phyloP scores from a whole-genome alignment of 1,139 yeast species.

The Geotrichum histeridarum region DNA sequence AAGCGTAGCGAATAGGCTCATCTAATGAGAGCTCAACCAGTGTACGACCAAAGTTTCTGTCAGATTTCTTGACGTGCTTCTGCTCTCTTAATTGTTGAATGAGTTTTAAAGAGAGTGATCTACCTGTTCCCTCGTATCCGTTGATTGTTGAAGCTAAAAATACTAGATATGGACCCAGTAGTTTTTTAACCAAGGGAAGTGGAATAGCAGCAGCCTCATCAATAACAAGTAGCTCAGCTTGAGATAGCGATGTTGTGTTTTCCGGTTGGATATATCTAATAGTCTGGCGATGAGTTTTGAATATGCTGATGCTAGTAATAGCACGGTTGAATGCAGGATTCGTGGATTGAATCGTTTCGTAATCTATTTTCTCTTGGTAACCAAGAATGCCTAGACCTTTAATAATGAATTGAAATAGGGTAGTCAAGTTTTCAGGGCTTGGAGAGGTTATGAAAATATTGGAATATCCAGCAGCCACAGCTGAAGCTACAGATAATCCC shows the following conservation, averaged over 20 bases:
- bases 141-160: conserved; percentile 98
- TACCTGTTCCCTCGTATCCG: conserved; percentile 98
- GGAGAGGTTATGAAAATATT: conserved; percentile 96
- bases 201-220: conserved; percentile 99
- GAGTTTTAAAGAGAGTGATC: conserved; percentile 86
- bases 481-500: conserved; percentile 94
- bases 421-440: conserved; percentile 91
- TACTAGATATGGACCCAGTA: conserved; percentile 88
- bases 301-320: conserved; percentile 89
- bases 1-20: conserved; percentile 96
- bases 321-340: conserved; percentile 93
- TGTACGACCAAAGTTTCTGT: conserved; percentile 45
- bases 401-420: conserved; percentile 87
- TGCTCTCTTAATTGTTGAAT: conserved; percentile 87
- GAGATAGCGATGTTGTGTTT: conserved; percentile 90
- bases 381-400: conserved; percentile 95
- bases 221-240: conserved; percentile 90
- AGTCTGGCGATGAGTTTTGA: conserved; percentile 91
- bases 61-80: conserved; percentile 44
- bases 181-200: conserved; percentile 79
- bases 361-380: conserved; percentile 87
- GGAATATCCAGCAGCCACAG: conserved; percentile 93
- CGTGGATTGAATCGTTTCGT: conserved; percentile 92
- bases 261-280: conserved; percentile 91
- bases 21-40: conserved; percentile 79